phyloP scores from a whole-genome alignment of 495 filamentous ascomycete genomes.

The Penicillium taxi region DNA sequence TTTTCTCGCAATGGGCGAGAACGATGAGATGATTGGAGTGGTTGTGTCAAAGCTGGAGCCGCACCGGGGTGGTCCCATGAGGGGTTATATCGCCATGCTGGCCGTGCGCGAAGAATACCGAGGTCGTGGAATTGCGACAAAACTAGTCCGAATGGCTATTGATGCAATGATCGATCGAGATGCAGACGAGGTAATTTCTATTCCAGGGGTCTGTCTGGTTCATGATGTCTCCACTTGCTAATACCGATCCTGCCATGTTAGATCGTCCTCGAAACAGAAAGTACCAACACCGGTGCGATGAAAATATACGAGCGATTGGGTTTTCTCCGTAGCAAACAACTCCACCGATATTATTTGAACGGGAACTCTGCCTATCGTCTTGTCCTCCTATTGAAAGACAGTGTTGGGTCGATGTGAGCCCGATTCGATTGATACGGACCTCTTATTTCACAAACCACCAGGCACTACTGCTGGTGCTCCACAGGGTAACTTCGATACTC shows the following conservation, averaged over 20 bases:
- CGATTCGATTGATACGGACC: conserved; percentile 32
- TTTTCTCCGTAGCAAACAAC: conserved; percentile 83
- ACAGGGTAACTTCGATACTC: conserved; percentile 23
- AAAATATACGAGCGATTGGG: conserved; percentile 89
- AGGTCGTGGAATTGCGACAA: conserved; percentile 84
- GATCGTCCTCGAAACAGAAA: conserved; percentile 94
- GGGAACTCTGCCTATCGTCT: conserved; percentile 91
- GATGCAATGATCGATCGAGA: conserved; percentile 77
- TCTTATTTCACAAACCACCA: conserved; percentile 3
- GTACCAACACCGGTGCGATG: conserved; percentile 86
- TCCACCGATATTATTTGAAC: conserved; percentile 95
- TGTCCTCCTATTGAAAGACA: conserved; percentile 71
- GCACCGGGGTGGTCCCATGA: conserved; percentile 69
- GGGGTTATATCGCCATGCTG: conserved; percentile 98
- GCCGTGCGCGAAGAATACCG: conserved; percentile 73
- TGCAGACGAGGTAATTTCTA: conserved; percentile 68
- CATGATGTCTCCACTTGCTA: background rate
- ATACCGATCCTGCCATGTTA: conserved; percentile 21
- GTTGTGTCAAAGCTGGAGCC: conserved; percentile 94
- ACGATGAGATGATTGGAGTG: conserved; percentile 63
- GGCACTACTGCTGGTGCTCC: conserved; percentile 2
- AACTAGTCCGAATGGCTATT: conserved; percentile 80
- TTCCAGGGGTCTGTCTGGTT: background rate
- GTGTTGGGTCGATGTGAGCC: conserved; percentile 35
- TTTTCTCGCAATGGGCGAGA: conserved; percentile 71